Evolutionary conservation across 208 protist species (phyloP).

Genomic region (Endotrypanum monterogeii): DNA sequence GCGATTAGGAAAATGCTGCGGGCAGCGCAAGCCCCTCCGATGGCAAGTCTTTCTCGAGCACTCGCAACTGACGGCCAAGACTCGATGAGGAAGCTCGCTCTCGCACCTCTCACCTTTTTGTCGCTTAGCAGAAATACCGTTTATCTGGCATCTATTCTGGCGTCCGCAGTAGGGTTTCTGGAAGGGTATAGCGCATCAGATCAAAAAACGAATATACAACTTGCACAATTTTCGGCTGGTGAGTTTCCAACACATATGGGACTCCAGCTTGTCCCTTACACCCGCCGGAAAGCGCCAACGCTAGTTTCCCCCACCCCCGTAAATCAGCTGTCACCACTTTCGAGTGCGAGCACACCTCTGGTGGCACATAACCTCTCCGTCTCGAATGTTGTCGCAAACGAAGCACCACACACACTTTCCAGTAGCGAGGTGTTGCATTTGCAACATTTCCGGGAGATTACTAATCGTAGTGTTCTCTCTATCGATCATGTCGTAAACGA

Average conservation of each 20-base stretch:
- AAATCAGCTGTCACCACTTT: not conserved
- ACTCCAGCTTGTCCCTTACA: conserved; percentile 47
- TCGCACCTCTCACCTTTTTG: conserved; percentile 51
- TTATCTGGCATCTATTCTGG: conserved; percentile 32
- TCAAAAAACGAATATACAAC: conserved; percentile 33
- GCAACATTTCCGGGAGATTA: conserved; percentile 12
- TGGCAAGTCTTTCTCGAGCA: not conserved
- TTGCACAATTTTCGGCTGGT: conserved; percentile 11
- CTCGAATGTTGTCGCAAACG: conserved; percentile 1
- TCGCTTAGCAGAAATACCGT: conserved; percentile 18
- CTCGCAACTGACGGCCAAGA: conserved; percentile 30
- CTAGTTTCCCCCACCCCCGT: not conserved
- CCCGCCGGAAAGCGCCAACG: not conserved
- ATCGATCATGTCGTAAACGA: conserved; percentile 22
- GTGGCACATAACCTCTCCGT: conserved; percentile 11
- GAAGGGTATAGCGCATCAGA: conserved; percentile 53
- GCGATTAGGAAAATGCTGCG: conserved; percentile 9
- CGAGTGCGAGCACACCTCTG: not conserved
- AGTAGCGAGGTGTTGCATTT: not conserved
- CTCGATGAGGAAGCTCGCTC: conserved; percentile 35
- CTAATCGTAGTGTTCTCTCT: not conserved
- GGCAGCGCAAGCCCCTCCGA: not conserved
- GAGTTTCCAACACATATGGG: conserved; percentile 27
- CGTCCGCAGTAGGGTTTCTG: conserved; percentile 50
- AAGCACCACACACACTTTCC: not conserved